Evolutionary conservation across 2,329 filamentous ascomycete genomes (phyloP), one percentile per base, ranked within the genome.

Genomic region (Ceratocystis destructans): DNA sequence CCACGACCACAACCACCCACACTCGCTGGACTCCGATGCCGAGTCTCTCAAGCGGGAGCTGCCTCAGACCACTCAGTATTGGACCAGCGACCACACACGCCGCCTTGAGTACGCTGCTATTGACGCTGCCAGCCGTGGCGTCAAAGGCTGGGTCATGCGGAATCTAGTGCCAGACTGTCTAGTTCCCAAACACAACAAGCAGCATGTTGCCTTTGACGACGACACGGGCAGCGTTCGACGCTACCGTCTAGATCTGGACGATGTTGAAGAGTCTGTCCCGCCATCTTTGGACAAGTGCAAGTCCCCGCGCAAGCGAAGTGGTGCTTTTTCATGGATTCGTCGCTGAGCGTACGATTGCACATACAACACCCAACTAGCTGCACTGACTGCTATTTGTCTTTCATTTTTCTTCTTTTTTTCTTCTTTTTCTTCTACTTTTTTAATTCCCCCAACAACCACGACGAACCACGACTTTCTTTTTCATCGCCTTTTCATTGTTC

Each of bases 101-200:
- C 78, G 83, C 10, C 77, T 86, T 2, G 84, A 87, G 75, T 87
- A 87, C 70, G 84, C 83, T 0, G 84, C 84, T 66, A 87, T 87
- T 50, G 84, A 87, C 62, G 83, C 83, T 0, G 83, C 84, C 1
- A 81, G 79, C 45, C 77, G 78, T 1, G 84, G 84, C 3, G 77
- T 87, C 37, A 80, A 80, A 69, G 84, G 84, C 12, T 87, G 84
- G 80, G 71, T 85, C 44, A 77, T 81, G 72, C 78, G 79, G 55
- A 77, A 82, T 70, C 72, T 86, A 6, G 76, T 87, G 2, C 84
- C 84, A 0, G 82, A 84, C 68, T 87, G 84, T 73, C 81, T 87
- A 66, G 74, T 83, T 1, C 80, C 83, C 12, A 76, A 76, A 62
- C 76, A 76, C 44, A 75, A 74, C 68, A 77, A 76, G 62, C 75